Evolutionary conservation across 1,284 basidiomycete genomes (phyloP).

Genomic region (Microbotryum lychnidis-dioicae): DNA sequence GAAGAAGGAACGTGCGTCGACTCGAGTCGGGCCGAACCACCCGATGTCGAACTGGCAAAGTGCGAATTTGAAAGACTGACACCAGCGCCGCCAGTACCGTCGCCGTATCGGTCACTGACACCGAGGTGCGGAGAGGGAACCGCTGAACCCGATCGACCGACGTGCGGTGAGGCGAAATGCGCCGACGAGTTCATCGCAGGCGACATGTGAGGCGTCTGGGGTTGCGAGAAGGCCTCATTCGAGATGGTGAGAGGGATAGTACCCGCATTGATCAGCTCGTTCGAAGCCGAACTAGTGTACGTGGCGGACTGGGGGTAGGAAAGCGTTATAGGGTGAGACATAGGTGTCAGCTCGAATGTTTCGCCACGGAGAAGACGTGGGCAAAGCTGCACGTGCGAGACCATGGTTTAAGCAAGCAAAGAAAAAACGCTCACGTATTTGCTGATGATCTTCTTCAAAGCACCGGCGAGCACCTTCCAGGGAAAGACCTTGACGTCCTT

Average conservation of each 20-base stretch:
- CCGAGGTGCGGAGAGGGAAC: neutral
- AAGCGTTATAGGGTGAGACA: neutral
- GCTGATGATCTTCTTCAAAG: conserved; percentile 81
- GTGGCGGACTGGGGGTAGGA: conserved; percentile 22
- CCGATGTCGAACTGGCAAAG: neutral
- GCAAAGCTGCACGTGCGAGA: neutral
- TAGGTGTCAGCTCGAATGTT: neutral
- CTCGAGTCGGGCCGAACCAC: neutral
- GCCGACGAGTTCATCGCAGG: neutral
- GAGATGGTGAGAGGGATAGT: neutral
- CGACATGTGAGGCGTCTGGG: neutral
- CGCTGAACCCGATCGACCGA: neutral
- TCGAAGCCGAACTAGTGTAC: conserved; percentile 11
- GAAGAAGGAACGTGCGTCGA: neutral
- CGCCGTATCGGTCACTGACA: neutral
- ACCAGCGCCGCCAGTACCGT: neutral
- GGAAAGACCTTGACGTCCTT: conserved; percentile 96
- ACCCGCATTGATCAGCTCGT: neutral
- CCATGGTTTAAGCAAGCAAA: neutral
- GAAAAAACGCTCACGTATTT: conserved; percentile 48
- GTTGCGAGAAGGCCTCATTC: neutral
- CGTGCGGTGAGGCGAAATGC: neutral
- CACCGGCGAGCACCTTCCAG: conserved; percentile 72
- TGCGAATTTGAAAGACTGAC: neutral
- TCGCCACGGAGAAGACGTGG: neutral